These are phyloP conservation scores for Primulina tabacum DNA, from an alignment of 257 asterid species.

Conservation along the genomic window DNA sequence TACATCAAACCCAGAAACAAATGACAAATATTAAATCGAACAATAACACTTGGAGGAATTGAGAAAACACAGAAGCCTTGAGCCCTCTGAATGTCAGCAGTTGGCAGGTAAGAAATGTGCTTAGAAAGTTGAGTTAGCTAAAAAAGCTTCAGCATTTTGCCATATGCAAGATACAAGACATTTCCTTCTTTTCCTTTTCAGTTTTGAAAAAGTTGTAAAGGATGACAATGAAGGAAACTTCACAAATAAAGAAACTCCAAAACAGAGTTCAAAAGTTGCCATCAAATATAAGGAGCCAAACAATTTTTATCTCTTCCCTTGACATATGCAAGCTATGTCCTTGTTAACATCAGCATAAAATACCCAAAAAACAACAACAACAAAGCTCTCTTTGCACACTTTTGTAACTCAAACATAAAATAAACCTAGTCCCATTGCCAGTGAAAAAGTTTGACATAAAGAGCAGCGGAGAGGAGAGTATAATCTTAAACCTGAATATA, in stretches of 20 bases:
- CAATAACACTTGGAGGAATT: not conserved
- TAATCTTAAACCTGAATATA: conserved; percentile 6
- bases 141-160: not conserved
- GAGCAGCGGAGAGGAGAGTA: not conserved
- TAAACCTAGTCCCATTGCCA: not conserved
- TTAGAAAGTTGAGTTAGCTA: not conserved
- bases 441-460: not conserved
- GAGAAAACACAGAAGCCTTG: not conserved
- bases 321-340: not conserved
- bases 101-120: not conserved
- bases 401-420: not conserved
- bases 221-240: not conserved
- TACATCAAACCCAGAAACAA: conserved; percentile 14
- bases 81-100: not conserved
- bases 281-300: not conserved
- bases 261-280: not conserved
- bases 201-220: not conserved
- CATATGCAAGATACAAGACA: conserved; percentile 1
- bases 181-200: conserved; percentile 9
- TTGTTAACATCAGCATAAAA: not conserved
- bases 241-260: not conserved
- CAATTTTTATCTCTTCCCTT: not conserved
- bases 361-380: not conserved
- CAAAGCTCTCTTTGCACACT: not conserved
- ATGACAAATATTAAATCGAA: not conserved